phyloP scores from a whole-genome alignment of 2,329 filamentous ascomycete species.

The Teratosphaeria pseudoeucalypti region DNA sequence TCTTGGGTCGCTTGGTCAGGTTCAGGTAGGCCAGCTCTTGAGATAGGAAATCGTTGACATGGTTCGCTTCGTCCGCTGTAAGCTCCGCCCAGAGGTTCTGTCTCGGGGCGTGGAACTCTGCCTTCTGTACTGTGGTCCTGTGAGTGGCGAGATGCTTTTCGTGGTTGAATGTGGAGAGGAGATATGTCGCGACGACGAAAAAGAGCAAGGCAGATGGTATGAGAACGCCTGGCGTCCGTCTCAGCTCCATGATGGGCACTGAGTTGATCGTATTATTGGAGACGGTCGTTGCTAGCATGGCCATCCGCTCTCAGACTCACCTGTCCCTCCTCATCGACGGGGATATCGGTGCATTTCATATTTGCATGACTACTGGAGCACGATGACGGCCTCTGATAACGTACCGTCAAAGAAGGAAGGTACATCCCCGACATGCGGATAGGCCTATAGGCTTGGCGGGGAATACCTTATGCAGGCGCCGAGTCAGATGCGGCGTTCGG shows the following conservation, averaged over 20 bases:
- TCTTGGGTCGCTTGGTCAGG: slow-evolving; percentile 14
- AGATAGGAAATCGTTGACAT: slow-evolving; percentile 33
- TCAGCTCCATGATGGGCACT: slow-evolving; percentile 8
- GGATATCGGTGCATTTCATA: not conserved
- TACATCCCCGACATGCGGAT: not conserved
- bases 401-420: not conserved
- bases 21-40: slow-evolving; percentile 20
- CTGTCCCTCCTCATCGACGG: not conserved
- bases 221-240: slow-evolving; percentile 5
- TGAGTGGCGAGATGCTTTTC: slow-evolving; percentile 1
- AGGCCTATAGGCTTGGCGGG: not conserved
- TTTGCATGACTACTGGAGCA: not conserved
- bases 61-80: slow-evolving; percentile 27
- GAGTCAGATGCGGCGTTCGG: not conserved
- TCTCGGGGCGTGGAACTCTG: slow-evolving; percentile 29
- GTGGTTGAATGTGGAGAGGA: slow-evolving; percentile 6
- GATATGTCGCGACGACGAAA: slow-evolving; percentile 7
- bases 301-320: not conserved
- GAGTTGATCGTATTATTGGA: not conserved
- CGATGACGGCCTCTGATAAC: not conserved
- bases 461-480: not conserved
- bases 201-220: slow-evolving; percentile 10
- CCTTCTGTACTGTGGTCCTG: slow-evolving; percentile 1
- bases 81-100: slow-evolving; percentile 34
- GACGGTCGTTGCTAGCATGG: not conserved